Evolutionary conservation across 2,329 filamentous ascomycete species (phyloP).

Genomic region (Ceratocystis harringtonii): DNA sequence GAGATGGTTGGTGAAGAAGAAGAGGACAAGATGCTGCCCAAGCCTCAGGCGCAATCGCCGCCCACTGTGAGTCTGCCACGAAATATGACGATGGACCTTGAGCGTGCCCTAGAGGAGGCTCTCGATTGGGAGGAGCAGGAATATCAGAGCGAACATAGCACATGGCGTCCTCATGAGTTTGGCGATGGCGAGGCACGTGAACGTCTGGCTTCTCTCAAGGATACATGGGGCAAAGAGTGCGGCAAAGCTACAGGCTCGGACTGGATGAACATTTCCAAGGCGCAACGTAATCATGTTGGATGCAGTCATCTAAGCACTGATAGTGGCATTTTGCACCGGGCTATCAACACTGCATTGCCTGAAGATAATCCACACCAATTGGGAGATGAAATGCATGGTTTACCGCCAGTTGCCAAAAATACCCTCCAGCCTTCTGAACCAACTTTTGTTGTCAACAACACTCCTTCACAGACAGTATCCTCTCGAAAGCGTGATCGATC

Average conservation of each 20-base stretch:
- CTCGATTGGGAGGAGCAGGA: slow-evolving; percentile 12
- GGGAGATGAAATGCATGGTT: background rate
- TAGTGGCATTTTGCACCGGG: background rate
- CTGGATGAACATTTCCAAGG: background rate
- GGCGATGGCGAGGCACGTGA: background rate
- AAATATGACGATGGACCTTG: slow-evolving; percentile 13
- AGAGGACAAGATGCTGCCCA: background rate
- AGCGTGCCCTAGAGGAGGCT: slow-evolving; percentile 7
- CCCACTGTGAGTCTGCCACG: background rate
- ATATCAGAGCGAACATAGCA: background rate
- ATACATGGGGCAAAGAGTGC: background rate
- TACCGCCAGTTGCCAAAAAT: background rate
- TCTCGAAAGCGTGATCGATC: slow-evolving; percentile 6
- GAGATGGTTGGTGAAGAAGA: background rate
- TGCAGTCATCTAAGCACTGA: background rate
- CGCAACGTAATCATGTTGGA: background rate
- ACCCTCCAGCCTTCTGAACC: background rate
- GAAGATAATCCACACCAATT: background rate
- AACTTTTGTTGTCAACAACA: slow-evolving; percentile 1
- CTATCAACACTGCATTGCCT: background rate
- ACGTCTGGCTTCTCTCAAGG: background rate
- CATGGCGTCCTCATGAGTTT: background rate
- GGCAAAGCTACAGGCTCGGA: background rate
- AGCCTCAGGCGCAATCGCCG: background rate
- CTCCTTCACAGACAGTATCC: slow-evolving; percentile 2